phyloP scores from a whole-genome alignment of 1,139 yeast species.

The Candida buenavistaensis region DNA sequence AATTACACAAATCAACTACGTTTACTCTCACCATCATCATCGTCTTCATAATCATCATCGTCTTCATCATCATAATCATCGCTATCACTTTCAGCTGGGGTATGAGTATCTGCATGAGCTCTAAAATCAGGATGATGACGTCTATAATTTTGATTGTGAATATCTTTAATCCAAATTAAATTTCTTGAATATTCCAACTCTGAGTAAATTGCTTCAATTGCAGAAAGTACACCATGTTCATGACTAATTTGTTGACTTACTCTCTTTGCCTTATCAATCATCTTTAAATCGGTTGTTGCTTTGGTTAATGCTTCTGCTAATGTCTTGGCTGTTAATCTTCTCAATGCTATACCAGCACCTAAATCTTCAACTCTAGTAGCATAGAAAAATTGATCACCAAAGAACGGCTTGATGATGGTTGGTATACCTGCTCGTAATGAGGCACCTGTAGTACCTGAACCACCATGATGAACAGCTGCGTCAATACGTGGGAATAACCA shows the following conservation, averaged over 20 bases:
- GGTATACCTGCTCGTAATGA: conserved; percentile 84
- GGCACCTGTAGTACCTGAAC: conserved; percentile 97
- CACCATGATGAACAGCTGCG: conserved; percentile 97
- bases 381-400: conserved; percentile 94
- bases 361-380: conserved; percentile 84
- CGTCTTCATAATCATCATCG: conserved; percentile 17
- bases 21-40: conserved; percentile 12
- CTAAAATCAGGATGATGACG: conserved; percentile 21
- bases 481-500: conserved; percentile 90
- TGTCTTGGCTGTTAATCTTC: conserved; percentile 62
- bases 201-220: conserved; percentile 73
- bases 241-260: conserved; percentile 61
- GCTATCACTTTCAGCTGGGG: conserved; percentile 21
- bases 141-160: conserved; percentile 23
- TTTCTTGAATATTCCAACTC: conserved; percentile 77
- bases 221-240: conserved; percentile 79
- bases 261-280: conserved; percentile 62
- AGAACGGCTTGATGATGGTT: conserved; percentile 88
- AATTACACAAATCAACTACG: too few species aligned
- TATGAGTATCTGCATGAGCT: conserved; percentile 25
- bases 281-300: conserved; percentile 65
- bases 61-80: conserved; percentile 19
- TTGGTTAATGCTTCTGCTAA: conserved; percentile 67
- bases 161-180: conserved; percentile 29
- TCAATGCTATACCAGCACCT: conserved; percentile 80